These are phyloP conservation scores for Hygrocybe coccinea DNA, from an alignment of 768 basidiomycete genomes.

Conservation along the genomic window DNA sequence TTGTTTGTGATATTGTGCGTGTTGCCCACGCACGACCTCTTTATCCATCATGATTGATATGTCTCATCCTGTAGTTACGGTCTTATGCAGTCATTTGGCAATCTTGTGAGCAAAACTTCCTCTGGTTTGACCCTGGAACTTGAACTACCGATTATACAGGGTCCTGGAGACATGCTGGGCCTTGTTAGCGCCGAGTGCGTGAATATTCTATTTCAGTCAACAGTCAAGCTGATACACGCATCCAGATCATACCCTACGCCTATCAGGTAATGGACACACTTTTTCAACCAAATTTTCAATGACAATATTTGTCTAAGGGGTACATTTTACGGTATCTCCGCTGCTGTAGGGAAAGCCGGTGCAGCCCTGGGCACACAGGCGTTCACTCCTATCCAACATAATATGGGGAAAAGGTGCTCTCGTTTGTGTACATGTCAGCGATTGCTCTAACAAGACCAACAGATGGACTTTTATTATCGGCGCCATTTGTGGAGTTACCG, in stretches of 20 bases:
- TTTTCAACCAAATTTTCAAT: not conserved
- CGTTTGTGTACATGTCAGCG: not conserved
- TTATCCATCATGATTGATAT: not conserved
- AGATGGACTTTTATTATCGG: slow-evolving; percentile 67
- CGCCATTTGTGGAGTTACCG: slow-evolving; percentile 61
- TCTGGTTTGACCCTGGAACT: not conserved
- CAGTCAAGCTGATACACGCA: not conserved
- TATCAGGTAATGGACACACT: slow-evolving; percentile 40
- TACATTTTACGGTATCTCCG: slow-evolving; percentile 65
- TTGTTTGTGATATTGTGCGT: slow-evolving; percentile 65
- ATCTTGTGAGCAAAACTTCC: slow-evolving; percentile 39
- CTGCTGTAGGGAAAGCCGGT: slow-evolving; percentile 65
- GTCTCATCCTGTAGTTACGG: slow-evolving; percentile 39
- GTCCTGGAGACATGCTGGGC: slow-evolving; percentile 68
- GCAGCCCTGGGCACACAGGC: slow-evolving; percentile 69
- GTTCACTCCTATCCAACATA: slow-evolving; percentile 62
- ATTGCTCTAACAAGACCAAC: slow-evolving; percentile 1
- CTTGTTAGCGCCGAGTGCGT: slow-evolving; percentile 62
- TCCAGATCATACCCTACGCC: slow-evolving; percentile 58
- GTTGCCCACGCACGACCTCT: not conserved
- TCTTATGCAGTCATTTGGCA: slow-evolving; percentile 69
- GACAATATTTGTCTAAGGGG: slow-evolving; percentile 34
- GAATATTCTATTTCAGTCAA: slow-evolving; percentile 1
- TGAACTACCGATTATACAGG: slow-evolving; percentile 30
- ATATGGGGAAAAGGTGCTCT: slow-evolving; percentile 57